phyloP scores from a whole-genome alignment of 2,329 filamentous ascomycete genomes.

The Scopulariopsis brevicaulis region DNA sequence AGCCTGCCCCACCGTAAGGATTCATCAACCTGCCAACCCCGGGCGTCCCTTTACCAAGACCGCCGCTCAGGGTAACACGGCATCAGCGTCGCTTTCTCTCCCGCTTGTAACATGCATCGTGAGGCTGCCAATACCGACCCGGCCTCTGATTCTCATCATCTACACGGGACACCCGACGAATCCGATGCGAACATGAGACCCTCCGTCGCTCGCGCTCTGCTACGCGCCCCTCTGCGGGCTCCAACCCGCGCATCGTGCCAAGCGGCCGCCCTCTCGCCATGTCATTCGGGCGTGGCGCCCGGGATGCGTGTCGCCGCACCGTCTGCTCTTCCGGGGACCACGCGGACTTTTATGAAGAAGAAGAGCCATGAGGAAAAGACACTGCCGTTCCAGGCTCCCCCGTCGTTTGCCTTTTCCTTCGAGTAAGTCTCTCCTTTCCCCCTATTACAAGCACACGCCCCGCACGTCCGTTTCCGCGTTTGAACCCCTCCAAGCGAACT shows the following conservation, averaged over 20 bases:
- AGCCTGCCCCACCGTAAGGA: too few relatives aligned
- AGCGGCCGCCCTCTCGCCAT: not conserved
- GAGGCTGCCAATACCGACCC: too few relatives aligned
- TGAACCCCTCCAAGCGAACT: not conserved
- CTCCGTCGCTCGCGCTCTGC: not conserved
- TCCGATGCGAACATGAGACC: not conserved
- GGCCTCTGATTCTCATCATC: too few relatives aligned
- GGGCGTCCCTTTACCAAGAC: too few relatives aligned
- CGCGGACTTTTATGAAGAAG: not conserved
- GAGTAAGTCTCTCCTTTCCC: slow-evolving; percentile 14
- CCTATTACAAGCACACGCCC: not conserved
- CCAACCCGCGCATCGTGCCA: not conserved
- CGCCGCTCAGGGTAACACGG: too few relatives aligned
- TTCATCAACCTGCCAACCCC: too few relatives aligned
- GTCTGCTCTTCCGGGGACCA: not conserved
- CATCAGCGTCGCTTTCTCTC: too few relatives aligned
- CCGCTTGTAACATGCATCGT: too few relatives aligned
- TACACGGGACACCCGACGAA: not conserved
- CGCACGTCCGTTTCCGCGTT: not conserved
- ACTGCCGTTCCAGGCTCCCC: slow-evolving; percentile 7
- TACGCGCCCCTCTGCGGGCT: not conserved
- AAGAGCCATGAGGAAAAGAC: not conserved
- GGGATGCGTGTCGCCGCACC: too few relatives aligned
- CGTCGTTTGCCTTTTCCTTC: slow-evolving; percentile 26
- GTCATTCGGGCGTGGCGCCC: not conserved